Conservation (phyloP, 305 asterid species). For the Fraxinus sp. region DNA sequence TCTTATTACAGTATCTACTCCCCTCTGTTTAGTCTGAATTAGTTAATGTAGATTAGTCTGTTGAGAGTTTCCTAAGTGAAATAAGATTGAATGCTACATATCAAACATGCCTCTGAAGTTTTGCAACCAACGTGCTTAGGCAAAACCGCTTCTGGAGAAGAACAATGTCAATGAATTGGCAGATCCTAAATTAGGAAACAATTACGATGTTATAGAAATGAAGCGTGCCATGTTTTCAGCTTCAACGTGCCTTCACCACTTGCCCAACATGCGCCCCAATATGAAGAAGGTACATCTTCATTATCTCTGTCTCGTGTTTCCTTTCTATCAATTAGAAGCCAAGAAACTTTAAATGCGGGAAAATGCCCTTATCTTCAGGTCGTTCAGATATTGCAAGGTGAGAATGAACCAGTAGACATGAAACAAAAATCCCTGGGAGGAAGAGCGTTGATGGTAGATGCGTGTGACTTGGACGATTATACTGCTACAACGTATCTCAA, state of each 20-base stretch:
- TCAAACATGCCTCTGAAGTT: not conserved
- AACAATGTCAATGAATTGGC: conserved; percentile 59
- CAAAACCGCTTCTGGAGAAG: conserved; percentile 81
- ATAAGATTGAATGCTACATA: not conserved
- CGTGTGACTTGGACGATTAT: conserved; percentile 81
- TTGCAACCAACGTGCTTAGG: conserved; percentile 42
- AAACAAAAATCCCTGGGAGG: conserved; percentile 66
- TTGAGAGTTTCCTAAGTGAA: not conserved
- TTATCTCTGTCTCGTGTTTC: not conserved
- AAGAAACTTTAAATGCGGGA: not conserved
- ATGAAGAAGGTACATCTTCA: conserved; percentile 62
- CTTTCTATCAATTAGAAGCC: not conserved
- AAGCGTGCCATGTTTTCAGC: conserved; percentile 80
- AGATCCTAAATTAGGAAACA: conserved; percentile 68
- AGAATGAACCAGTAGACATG: conserved; percentile 52
- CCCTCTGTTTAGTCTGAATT: not conserved
- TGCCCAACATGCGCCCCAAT: conserved; percentile 80
- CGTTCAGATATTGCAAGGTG: conserved; percentile 65
- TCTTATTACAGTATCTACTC: not conserved
- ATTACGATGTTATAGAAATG: conserved; percentile 59
- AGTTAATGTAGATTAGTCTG: not conserved
- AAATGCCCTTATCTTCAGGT: conserved; percentile 39
- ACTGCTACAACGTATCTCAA: conserved; percentile 59
- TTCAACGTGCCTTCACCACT: conserved; percentile 82
- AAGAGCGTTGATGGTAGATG: conserved; percentile 56